Percentiles rank a stretch among this genome's conserved stretches.
Conservation (phyloP, 106 monocot species). For the Posidonia australis region DNA sequence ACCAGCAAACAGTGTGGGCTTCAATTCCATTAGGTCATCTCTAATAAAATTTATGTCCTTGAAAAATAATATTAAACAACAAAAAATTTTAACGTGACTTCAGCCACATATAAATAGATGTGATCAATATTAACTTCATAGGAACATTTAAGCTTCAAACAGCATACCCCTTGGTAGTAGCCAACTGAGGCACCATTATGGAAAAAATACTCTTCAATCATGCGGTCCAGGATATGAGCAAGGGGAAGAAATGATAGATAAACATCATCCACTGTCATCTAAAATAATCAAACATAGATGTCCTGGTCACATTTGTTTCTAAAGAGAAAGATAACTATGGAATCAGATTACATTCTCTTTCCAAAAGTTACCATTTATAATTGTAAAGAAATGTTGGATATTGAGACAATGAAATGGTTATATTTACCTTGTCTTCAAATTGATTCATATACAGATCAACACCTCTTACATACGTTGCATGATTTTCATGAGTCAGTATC, state of each 20-base stretch:
- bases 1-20: constrained; percentile 78
- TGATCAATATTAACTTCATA: too few species aligned
- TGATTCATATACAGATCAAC: constrained; percentile 60
- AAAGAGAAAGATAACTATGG: background rate
- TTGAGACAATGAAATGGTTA: background rate
- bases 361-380: too few species aligned
- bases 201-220: constrained; percentile 91
- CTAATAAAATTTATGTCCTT: constrained; percentile 75
- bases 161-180: constrained; percentile 79
- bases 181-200: constrained; percentile 90
- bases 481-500: constrained; percentile 67
- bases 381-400: too few species aligned
- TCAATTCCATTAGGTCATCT: constrained; percentile 85
- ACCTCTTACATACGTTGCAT: constrained; percentile 47
- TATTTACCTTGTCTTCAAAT: constrained; percentile 77
- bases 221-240: constrained; percentile 88
- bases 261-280: constrained; percentile 86
- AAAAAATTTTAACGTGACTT: background rate
- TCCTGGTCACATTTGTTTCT: background rate
- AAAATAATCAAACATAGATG: background rate
- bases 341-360: too few species aligned
- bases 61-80: background rate
- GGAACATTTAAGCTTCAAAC: background rate
- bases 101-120: too few species aligned
- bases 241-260: constrained; percentile 91